phyloP scores from a whole-genome alignment of 805 yeast genomes.

The Candida awuae region DNA sequence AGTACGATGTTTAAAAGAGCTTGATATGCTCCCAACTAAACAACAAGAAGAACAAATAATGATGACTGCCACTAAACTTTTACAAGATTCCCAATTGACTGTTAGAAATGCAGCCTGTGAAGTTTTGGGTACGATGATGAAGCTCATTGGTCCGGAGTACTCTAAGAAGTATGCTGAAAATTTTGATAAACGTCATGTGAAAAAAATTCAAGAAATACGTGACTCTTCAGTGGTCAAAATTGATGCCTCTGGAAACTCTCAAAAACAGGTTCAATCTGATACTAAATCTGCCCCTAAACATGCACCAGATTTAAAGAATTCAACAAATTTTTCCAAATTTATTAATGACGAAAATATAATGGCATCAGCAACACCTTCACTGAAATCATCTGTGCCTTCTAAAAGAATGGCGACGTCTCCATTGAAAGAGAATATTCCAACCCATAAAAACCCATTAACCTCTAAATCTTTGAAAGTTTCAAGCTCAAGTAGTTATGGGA shows the following conservation, averaged over 20 bases:
- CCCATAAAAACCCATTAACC: constrained; percentile 22
- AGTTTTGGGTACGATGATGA: constrained; percentile 73
- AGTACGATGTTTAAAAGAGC: constrained; percentile 50
- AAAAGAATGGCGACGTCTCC: constrained; percentile 71
- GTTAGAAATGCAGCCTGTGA: constrained; percentile 73
- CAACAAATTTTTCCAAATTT: no score
- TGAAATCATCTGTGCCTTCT: constrained; percentile 38
- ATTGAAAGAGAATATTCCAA: constrained; percentile 31
- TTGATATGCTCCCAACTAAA: constrained; percentile 40
- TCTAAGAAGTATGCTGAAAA: constrained; percentile 51
- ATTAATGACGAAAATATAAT: not conserved
- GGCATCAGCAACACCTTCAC: constrained; percentile 10
- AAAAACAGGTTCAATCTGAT: no score
- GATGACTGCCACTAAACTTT: constrained; percentile 49
- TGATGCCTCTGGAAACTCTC: not conserved
- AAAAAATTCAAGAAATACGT: constrained; percentile 54
- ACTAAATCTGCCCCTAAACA: no score
- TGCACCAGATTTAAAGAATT: no score
- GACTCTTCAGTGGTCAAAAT: constrained; percentile 46
- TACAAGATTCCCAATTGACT: constrained; percentile 77
- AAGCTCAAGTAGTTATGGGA: constrained; percentile 4
- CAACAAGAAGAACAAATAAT: constrained; percentile 51
- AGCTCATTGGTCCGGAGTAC: constrained; percentile 69
- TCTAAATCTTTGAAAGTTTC: constrained; percentile 22
- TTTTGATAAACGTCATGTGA: constrained; percentile 62